These are phyloP conservation scores for Hypoxylon sp. DNA, from an alignment of 2,329 filamentous ascomycete genomes.

Conservation along the genomic window DNA sequence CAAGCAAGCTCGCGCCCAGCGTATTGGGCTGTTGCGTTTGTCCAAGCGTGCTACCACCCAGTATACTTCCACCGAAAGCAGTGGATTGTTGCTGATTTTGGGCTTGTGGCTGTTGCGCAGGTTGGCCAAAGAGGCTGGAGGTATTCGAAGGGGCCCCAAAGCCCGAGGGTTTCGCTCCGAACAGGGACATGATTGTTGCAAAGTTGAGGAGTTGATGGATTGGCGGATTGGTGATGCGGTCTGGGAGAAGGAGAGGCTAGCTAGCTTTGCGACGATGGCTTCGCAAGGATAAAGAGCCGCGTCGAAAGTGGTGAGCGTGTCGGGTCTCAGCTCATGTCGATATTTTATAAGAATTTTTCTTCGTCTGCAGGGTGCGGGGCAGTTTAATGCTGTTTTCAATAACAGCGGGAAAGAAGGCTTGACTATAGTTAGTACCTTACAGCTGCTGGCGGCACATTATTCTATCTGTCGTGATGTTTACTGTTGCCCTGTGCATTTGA, in stretches of 20 bases:
- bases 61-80: conserved; percentile 38
- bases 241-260: not conserved
- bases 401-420: conserved; percentile 1
- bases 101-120: conserved; percentile 55
- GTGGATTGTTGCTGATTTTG: conserved; percentile 47
- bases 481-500: conserved; percentile 14
- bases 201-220: not conserved
- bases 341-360: conserved; percentile 9
- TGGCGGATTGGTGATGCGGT: not conserved
- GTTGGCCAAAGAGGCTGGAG: conserved; percentile 57
- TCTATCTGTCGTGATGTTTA: conserved; percentile 27
- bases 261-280: conserved; percentile 17
- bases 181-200: conserved; percentile 46
- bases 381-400: not conserved
- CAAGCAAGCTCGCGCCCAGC: conserved; percentile 51
- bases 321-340: conserved; percentile 31
- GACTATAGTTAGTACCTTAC: not conserved
- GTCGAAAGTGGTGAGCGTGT: conserved; percentile 27
- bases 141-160: conserved; percentile 53
- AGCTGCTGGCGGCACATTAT: not conserved
- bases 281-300: conserved; percentile 22
- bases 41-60: conserved; percentile 18
- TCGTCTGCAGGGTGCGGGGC: conserved; percentile 1
- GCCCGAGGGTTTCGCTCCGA: conserved; percentile 40
- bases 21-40: conserved; percentile 50